Base-by-base conservation (phyloP, 2,329 filamentous ascomycete species). In the Colletotrichum australisinense region DNA sequence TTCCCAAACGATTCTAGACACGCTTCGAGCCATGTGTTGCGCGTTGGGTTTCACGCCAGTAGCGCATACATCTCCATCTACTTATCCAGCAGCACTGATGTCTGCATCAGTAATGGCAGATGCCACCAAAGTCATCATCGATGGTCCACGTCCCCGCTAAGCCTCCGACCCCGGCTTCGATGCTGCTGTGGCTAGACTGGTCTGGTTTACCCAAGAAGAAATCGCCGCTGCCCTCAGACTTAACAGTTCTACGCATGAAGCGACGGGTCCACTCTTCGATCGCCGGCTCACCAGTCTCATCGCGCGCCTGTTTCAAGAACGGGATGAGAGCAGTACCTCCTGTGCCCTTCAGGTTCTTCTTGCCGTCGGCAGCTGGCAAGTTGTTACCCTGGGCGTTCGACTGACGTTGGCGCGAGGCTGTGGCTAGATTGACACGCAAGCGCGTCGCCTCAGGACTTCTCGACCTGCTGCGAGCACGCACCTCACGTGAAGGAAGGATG, bases 281-380 rank as follows among this genome's bases (percentile, higher is more conserved):
- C 1, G 95, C 95, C 1, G 95, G 95, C 82, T 98, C 96, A 19
- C 94, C 94, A 0, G 97, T 99, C 87, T 99, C 97, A 79, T 99
- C 95, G 32, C 97, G 89, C 5, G 97, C 97, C 84, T 99, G 97
- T 84, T 98, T 98, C 74, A 99, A 86, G 83, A 99, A 99, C 0
- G 96, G 94, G 69, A 99, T 98, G 69, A 99, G 86, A 0, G 95
- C 94, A 0, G 97, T 98, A 19, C 97, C 97, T 16, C 97, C 97
- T 0, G 97, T 99, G 2, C 97, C 97, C 57, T 93, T 94, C 32
- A 98, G 88, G 63, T 93, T 93, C 79, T 85, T 84, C 74, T 87
- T 84, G 60, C 85, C 84, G 19, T 81, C 79, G 52, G 78, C 79
- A 19, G 74, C 68, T 4, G 75, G 76, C 55, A 32, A 70, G 46